Conservation (phyloP, 1,284 basidiomycete species). For the Tausonia pullulans region DNA sequence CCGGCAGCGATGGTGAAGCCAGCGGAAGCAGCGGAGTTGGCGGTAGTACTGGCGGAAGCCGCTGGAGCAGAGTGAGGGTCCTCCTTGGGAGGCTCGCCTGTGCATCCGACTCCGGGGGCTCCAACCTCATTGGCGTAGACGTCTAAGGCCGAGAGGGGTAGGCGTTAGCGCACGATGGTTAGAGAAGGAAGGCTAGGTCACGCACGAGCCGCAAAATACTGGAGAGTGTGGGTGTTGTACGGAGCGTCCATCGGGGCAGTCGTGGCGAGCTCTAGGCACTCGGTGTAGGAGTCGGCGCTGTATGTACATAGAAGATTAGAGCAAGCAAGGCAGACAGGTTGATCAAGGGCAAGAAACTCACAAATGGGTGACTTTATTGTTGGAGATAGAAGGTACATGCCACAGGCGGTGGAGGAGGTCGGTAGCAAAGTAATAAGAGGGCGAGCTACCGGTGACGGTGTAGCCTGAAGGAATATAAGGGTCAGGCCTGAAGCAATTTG, state of each 20-base stretch:
- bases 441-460: slow-evolving; percentile 26
- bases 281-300: slow-evolving; percentile 28
- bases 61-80: not conserved
- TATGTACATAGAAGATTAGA: not conserved
- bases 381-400: slow-evolving; percentile 33
- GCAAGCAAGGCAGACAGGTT: no score
- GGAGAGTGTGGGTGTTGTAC: slow-evolving; percentile 33
- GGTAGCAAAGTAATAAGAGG: slow-evolving; percentile 31
- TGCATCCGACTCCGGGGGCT: slow-evolving; percentile 29
- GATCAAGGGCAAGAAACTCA: not conserved
- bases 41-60: slow-evolving; percentile 10
- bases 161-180: not conserved
- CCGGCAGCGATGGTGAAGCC: slow-evolving; percentile 12
- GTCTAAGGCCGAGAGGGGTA: slow-evolving; percentile 17
- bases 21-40: slow-evolving; percentile 17
- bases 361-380: slow-evolving; percentile 30
- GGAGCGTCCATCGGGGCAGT: slow-evolving; percentile 29
- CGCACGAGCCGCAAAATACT: slow-evolving; percentile 32
- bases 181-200: slow-evolving; percentile 11
- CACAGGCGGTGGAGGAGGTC: slow-evolving; percentile 36
- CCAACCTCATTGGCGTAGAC: slow-evolving; percentile 32
- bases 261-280: slow-evolving; percentile 31
- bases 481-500: no score
- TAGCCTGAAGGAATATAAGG: slow-evolving; percentile 23
- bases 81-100: slow-evolving; percentile 21